These are phyloP conservation scores for Apiospora arundinis DNA, from an alignment of 2,329 filamentous ascomycete genomes.

Conservation along the genomic window DNA sequence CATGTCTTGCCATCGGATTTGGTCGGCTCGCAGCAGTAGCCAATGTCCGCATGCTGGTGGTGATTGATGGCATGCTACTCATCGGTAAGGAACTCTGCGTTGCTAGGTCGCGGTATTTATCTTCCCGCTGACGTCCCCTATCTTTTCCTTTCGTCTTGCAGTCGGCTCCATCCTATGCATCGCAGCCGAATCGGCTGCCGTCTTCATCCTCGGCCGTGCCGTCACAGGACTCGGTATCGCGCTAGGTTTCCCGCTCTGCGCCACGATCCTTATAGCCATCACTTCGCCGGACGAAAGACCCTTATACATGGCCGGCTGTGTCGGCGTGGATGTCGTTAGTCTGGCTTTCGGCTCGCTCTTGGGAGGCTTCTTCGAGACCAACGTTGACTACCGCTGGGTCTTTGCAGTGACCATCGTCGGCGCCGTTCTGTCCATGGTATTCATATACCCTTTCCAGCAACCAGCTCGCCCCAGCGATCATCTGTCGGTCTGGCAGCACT, in stretches of 20 bases:
- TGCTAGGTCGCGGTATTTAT: too few species aligned
- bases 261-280: slow-evolving; percentile 24
- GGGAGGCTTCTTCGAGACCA: slow-evolving; percentile 24
- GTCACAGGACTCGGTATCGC: slow-evolving; percentile 24
- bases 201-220: slow-evolving; percentile 24
- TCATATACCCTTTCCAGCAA: slow-evolving; percentile 21
- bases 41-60: slow-evolving; percentile 23
- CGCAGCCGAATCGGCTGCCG: slow-evolving; percentile 20
- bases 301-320: slow-evolving; percentile 24
- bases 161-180: slow-evolving; percentile 25
- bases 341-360: slow-evolving; percentile 24
- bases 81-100: slow-evolving; percentile 1
- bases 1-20: slow-evolving; percentile 25
- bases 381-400: slow-evolving; percentile 25
- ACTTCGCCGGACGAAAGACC: slow-evolving; percentile 23
- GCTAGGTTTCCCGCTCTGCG: slow-evolving; percentile 23
- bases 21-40: slow-evolving; percentile 22
- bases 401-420: slow-evolving; percentile 25
- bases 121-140: too few species aligned
- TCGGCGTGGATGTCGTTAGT: slow-evolving; percentile 25
- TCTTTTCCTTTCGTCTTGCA: too few species aligned
- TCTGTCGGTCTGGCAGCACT: slow-evolving; percentile 16
- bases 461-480: slow-evolving; percentile 18
- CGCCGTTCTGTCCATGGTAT: slow-evolving; percentile 18
- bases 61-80: slow-evolving; percentile 20